Evolutionary conservation across 2,329 filamentous ascomycete genomes (phyloP).

Genomic region (Exophiala phaeomuriformis): DNA sequence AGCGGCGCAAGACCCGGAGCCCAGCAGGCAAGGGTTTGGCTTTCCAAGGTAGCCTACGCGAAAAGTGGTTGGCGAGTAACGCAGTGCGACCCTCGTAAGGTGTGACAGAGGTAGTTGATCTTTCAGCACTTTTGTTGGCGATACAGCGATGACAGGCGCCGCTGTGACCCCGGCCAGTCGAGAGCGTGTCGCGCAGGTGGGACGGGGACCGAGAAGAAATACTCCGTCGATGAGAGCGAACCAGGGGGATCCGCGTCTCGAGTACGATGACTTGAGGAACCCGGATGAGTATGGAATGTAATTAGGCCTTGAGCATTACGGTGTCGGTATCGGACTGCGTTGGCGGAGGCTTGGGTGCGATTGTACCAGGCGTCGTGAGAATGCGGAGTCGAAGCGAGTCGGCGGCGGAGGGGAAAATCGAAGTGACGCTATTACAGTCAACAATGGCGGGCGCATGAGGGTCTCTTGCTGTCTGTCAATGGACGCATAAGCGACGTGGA

Average conservation of each 20-base stretch:
- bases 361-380: neutral
- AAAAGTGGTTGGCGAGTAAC: constrained; percentile 1
- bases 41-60: neutral
- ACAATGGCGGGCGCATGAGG: neutral
- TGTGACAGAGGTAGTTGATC: constrained; percentile 17
- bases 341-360: neutral
- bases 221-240: neutral
- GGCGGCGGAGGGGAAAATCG: constrained; percentile 1
- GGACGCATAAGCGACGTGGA: too few species aligned
- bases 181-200: neutral
- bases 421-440: constrained; percentile 11
- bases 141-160: constrained; percentile 1
- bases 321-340: neutral
- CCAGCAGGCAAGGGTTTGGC: neutral
- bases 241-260: neutral
- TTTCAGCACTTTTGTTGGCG: constrained; percentile 1
- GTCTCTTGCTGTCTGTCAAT: too few species aligned
- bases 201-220: neutral
- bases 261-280: neutral
- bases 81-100: constrained; percentile 15
- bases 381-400: constrained; percentile 9
- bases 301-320: neutral
- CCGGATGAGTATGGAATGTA: neutral
- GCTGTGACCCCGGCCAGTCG: neutral
- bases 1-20: constrained; percentile 9